Evolutionary conservation across 108 stramenopile genomes (phyloP).

Genomic region (Fragilaria radians): DNA sequence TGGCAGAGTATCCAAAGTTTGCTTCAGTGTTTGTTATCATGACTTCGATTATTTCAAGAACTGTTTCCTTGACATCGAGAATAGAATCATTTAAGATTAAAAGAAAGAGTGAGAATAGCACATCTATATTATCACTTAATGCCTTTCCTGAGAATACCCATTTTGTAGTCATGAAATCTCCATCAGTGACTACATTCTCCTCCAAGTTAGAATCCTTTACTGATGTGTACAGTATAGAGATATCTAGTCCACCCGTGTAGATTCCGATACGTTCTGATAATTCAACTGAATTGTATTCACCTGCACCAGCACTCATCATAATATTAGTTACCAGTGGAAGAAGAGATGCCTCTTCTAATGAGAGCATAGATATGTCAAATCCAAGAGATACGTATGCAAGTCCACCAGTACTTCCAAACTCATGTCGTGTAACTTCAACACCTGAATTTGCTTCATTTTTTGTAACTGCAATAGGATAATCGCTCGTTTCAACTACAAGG

Average conservation of each 20-base stretch:
- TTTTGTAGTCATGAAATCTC: slow-evolving; percentile 72
- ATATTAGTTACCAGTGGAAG: slow-evolving; percentile 85
- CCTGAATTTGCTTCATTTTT: slow-evolving; percentile 72
- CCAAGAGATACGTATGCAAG: slow-evolving; percentile 85
- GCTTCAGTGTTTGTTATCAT: slow-evolving; percentile 67
- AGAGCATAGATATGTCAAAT: slow-evolving; percentile 74
- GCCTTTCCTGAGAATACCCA: slow-evolving; percentile 73
- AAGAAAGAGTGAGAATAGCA: slow-evolving; percentile 81
- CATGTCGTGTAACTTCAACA: slow-evolving; percentile 81
- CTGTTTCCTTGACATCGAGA: slow-evolving; percentile 77
- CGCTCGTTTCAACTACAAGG: slow-evolving; percentile 80
- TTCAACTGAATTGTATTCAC: slow-evolving; percentile 79
- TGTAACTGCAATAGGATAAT: slow-evolving; percentile 82
- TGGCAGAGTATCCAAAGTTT: slow-evolving; percentile 72
- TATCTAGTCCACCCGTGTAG: slow-evolving; percentile 83
- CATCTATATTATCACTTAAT: slow-evolving; percentile 81
- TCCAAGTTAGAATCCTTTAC: slow-evolving; percentile 55
- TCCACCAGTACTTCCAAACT: slow-evolving; percentile 85
- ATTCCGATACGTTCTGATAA: slow-evolving; percentile 76
- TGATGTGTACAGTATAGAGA: slow-evolving; percentile 47
- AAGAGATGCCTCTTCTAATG: slow-evolving; percentile 80
- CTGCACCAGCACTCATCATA: slow-evolving; percentile 91
- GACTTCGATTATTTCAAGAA: slow-evolving; percentile 92
- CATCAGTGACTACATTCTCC: slow-evolving; percentile 40
- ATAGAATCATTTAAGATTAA: slow-evolving; percentile 85